Evolutionary conservation across 192 early-diverging fungal species (phyloP).

Genomic region (Mortierella antarctica): DNA sequence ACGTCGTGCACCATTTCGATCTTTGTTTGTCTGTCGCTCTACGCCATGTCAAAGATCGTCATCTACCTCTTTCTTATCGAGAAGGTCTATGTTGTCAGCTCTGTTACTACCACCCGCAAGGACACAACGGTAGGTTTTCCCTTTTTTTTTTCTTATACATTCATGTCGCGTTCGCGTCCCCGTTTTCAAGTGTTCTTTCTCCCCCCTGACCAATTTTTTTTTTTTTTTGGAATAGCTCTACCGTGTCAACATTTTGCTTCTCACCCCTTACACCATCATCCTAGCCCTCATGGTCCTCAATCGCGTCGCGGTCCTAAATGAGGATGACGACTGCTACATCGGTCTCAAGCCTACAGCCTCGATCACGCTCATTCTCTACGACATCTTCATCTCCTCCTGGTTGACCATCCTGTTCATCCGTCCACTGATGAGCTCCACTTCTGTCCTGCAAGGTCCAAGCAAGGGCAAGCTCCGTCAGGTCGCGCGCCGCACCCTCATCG

Average conservation of each 20-base stretch:
- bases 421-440: conserved; percentile 21
- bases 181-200: background rate
- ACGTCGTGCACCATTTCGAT: conserved; percentile 52
- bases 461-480: conserved; percentile 46
- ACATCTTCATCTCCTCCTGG: conserved; percentile 38
- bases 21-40: conserved; percentile 51
- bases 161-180: background rate
- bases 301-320: conserved; percentile 27
- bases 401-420: conserved; percentile 39
- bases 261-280: conserved; percentile 45
- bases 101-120: conserved; percentile 12
- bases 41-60: conserved; percentile 52
- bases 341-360: conserved; percentile 28
- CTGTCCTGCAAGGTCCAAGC: conserved; percentile 23
- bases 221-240: conserved; percentile 30
- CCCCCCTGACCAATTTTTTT: background rate
- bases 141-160: background rate
- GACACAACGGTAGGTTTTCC: conserved; percentile 26
- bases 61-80: conserved; percentile 61
- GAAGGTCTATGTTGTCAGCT: conserved; percentile 49
- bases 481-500: conserved; percentile 54
- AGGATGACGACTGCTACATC: conserved; percentile 29
- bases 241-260: conserved; percentile 41
- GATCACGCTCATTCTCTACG: conserved; percentile 33
- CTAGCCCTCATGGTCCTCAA: conserved; percentile 49